Base-by-base conservation (phyloP, 1,284 basidiomycete species). In the Marasmius oreades region DNA sequence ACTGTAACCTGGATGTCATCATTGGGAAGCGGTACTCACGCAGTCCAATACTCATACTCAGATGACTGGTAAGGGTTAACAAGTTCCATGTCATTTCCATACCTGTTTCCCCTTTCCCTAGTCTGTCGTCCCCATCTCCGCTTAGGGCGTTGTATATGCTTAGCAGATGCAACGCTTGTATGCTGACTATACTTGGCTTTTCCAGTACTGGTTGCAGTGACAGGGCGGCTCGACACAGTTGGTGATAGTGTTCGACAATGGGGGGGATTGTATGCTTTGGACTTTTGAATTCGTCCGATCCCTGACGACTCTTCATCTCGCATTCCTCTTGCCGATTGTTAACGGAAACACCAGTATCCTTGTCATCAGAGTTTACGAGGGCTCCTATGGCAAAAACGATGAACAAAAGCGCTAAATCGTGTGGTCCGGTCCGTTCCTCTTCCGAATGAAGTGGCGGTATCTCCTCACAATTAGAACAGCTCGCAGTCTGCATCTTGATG, bases 11-110 rank as follows among this genome's bases (percentile, higher is more conserved):
- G 68, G 79, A 70, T 67, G 84, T 82, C 83, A 51, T 42, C 7
- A 7, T 7, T 42, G 26, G 28, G 47, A 28, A 50, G 33, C 7
- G 31, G 31, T n/a, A 50, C 47, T 50, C 24, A 50, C 47, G 47
- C 24, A 50, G 28, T 7, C 47, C 47, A 33, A 50, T 50, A 20
- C 81, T 82, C 66, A 85, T 81, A 60, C 82, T 74, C 44, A 83
- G 62, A 72, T 84, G 80, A 20, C 76, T 74, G 7, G 82, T 78
- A 24, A 84, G 70, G 5, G 77, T 78, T 42, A 82, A 73, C 51
- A 85, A 64, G n/a, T 73, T 78, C 83, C 84, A 84, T 22, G 82
- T 79, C 69, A 78, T 79, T 68, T 84, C 84, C 79, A 84, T 83
- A 55, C 77, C 83, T 0, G 68, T 71, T 57, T 77, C 74, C 20